Conservation (phyloP, 192 early-diverging fungal species). For the Backusella westeae region DNA sequence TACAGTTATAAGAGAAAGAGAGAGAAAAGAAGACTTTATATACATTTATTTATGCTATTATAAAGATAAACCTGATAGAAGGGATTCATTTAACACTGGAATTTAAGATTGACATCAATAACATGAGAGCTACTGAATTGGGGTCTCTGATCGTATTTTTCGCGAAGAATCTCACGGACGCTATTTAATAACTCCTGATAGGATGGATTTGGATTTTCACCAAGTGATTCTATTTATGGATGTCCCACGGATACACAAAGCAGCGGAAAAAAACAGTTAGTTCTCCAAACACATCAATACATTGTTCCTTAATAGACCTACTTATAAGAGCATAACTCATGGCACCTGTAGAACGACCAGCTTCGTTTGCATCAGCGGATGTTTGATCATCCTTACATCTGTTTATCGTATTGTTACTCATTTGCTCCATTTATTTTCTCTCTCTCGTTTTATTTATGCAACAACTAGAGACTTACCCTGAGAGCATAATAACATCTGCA, state of each 20-base stretch:
- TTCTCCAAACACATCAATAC: neutral
- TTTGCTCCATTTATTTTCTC: neutral
- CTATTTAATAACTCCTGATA: conserved; percentile 71
- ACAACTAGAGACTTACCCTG: conserved; percentile 48
- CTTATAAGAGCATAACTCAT: conserved; percentile 75
- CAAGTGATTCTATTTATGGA: conserved; percentile 35
- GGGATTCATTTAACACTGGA: conserved; percentile 17
- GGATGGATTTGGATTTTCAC: conserved; percentile 54
- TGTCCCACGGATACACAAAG: neutral
- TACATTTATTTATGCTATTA: conserved; percentile 10
- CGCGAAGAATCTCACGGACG: conserved; percentile 61
- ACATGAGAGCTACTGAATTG: conserved; percentile 66
- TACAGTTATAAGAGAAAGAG: neutral
- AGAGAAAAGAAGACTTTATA: neutral
- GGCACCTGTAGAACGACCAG: conserved; percentile 63
- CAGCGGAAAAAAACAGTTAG: neutral
- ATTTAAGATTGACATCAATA: conserved; percentile 46
- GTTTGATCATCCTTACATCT: conserved; percentile 79
- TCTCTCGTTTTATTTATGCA: neutral
- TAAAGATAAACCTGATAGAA: neutral
- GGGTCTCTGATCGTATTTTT: conserved; percentile 74
- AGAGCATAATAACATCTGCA: conserved; percentile 82
- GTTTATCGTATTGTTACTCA: neutral
- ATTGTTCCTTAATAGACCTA: conserved; percentile 23
- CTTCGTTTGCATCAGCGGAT: conserved; percentile 72